Base-by-base conservation (phyloP, 2,329 filamentous ascomycete species). In the Colletotrichum navitas region DNA sequence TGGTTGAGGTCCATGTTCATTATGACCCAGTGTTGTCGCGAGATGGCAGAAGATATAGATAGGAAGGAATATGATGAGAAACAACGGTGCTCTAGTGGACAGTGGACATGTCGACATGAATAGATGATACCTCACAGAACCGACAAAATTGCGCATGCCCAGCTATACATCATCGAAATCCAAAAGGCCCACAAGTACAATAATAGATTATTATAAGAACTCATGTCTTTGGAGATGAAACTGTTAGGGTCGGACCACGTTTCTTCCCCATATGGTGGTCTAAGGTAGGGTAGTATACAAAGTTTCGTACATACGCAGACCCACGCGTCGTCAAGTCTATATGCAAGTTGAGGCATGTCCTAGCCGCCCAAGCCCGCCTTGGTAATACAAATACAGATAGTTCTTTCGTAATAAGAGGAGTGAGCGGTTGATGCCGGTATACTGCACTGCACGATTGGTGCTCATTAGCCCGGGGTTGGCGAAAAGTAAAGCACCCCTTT, bases 211-310 rank as follows among this genome's bases (percentile, higher is more conserved):
- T 3, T 47, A 43, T 2, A 26, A 47, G 7, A 47, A 24, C 32
- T 26, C 26, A 11, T 21, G 26, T 51, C n/a, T 36, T n/a, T n/a
- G 34, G 24, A 56, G 54, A 34, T 36, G 51, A 47, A 63, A n/a
- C 54, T 60, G 47, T 41, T 47, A 61, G 59, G 59, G 47, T 51
- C 39, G n/a, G 26, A 54, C 54, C 67, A 56, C n/a, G 49, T 24
- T 29, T 56, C 43, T 39, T 55, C 65, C n/a, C 55, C 54, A 18
- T 29, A 49, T 60, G 54, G 39, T 56, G n/a, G 63, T 55, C 71
- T 63, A 61, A 62, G 56, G 49, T 68, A 69, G 64, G 60, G 71
- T 74, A 74, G 63, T 74, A 71, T 74, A 74, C 73, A 74, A 34
- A 64, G 63, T 54, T 73, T 74, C 63, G 60, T 73, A 68, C 63